Percentiles rank a stretch among this genome's conserved stretches.
Conservation (phyloP, 305 asterid genomes). For the Solanum aculeatissimum region DNA sequence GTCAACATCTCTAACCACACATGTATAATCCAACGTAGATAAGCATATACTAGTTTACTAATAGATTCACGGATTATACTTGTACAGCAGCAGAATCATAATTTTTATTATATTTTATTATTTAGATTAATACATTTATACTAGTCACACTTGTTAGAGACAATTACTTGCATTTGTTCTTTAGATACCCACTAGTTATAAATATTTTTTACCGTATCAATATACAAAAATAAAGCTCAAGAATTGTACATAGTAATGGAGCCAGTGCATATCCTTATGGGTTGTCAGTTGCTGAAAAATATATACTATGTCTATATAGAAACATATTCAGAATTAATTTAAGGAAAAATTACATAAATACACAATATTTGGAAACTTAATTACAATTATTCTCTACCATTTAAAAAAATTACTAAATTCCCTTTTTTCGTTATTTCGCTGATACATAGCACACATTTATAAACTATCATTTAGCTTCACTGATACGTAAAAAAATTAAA, state of each 20-base stretch:
- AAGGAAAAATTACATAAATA: too few species aligned
- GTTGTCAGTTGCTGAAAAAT: neutral
- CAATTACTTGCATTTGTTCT: neutral
- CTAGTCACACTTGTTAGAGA: neutral
- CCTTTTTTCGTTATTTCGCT: too few species aligned
- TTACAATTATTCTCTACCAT: too few species aligned
- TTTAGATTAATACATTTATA: neutral
- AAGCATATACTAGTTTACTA: neutral
- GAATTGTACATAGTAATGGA: neutral
- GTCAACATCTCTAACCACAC: neutral
- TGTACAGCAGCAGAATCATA: accelerated
- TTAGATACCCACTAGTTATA: neutral
- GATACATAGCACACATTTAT: too few species aligned
- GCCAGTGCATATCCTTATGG: neutral
- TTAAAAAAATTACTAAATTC: too few species aligned
- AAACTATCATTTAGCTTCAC: too few species aligned
- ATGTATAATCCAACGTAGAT: neutral
- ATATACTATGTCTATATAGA: neutral
- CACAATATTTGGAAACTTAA: too few species aligned
- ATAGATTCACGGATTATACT: neutral
- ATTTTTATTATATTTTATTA: neutral
- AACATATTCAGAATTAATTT: neutral
- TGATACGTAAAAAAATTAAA: too few species aligned
- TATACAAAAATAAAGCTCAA: neutral
- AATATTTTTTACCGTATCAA: neutral